These are phyloP conservation scores for Herpetomonas tarakana DNA, from an alignment of 208 protist genomes.

Conservation along the genomic window DNA sequence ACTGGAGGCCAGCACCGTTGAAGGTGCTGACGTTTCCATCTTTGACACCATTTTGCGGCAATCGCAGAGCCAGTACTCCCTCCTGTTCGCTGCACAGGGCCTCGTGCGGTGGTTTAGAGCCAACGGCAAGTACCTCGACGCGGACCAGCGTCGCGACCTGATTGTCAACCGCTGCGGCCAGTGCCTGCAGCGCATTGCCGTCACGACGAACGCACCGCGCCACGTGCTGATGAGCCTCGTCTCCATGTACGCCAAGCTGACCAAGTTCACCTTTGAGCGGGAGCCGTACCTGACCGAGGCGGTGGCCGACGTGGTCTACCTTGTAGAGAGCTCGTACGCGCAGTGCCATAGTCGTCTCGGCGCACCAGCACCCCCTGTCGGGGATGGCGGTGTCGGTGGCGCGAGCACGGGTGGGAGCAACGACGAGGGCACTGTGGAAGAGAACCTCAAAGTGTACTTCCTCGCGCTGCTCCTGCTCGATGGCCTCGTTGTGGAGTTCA, in stretches of 20 bases:
- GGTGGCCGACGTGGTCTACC: slow-evolving; percentile 43
- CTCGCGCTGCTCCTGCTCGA: slow-evolving; percentile 55
- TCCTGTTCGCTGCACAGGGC: slow-evolving; percentile 71
- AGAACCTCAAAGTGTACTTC: slow-evolving; percentile 18
- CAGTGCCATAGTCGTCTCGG: slow-evolving; percentile 2
- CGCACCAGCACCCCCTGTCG: neutral
- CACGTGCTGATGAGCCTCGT: slow-evolving; percentile 60
- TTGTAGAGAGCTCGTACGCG: slow-evolving; percentile 30
- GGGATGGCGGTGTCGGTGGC: slow-evolving; percentile 2
- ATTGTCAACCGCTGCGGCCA: slow-evolving; percentile 59
- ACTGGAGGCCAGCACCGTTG: slow-evolving; percentile 44
- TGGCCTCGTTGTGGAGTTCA: slow-evolving; percentile 59
- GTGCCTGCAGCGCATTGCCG: slow-evolving; percentile 54
- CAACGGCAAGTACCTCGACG: slow-evolving; percentile 46
- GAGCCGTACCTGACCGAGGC: slow-evolving; percentile 48
- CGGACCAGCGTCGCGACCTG: slow-evolving; percentile 30
- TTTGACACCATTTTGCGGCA: slow-evolving; percentile 50
- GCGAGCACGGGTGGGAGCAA: neutral
- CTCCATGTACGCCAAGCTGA: slow-evolving; percentile 51
- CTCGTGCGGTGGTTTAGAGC: slow-evolving; percentile 67
- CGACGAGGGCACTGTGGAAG: slow-evolving; percentile 11
- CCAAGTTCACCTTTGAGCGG: slow-evolving; percentile 67
- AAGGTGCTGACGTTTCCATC: slow-evolving; percentile 38
- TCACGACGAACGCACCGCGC: slow-evolving; percentile 53
- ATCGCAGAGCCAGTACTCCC: slow-evolving; percentile 72